Conservation (phyloP, 2,329 filamentous ascomycete species). For the Xylariaceae sp. region DNA sequence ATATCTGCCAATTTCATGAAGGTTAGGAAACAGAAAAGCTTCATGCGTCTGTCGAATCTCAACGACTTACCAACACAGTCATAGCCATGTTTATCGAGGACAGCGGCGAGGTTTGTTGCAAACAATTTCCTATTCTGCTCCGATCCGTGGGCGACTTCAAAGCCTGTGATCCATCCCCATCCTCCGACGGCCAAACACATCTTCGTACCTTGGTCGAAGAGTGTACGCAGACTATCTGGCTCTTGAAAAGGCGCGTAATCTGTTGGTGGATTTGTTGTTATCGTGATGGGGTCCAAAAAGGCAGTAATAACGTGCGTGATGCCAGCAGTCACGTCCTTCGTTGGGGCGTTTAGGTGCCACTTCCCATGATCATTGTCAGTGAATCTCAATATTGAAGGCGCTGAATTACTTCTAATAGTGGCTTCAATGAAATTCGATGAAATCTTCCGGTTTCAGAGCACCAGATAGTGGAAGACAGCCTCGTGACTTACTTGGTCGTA, state of each 20-base stretch:
- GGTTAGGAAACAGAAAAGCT: neutral
- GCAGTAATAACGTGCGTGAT: constrained; percentile 30
- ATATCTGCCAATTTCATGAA: constrained; percentile 38
- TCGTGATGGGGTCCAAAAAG: constrained; percentile 26
- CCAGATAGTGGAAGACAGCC: too few relatives aligned
- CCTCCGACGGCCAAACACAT: constrained; percentile 70
- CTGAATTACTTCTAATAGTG: too few relatives aligned
- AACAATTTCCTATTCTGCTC: constrained; percentile 51
- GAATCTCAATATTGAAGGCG: too few relatives aligned
- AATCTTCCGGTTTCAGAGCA: too few relatives aligned
- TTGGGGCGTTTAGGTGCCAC: constrained; percentile 22
- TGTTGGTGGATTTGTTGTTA: constrained; percentile 22
- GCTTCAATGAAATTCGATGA: too few relatives aligned
- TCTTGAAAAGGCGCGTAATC: constrained; percentile 24
- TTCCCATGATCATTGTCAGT: constrained; percentile 1
- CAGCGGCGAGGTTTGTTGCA: constrained; percentile 59
- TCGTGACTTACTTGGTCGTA: constrained; percentile 13
- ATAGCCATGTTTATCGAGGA: constrained; percentile 59
- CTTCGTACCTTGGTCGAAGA: constrained; percentile 52
- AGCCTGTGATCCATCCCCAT: constrained; percentile 67
- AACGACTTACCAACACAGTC: constrained; percentile 59
- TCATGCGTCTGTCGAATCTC: neutral
- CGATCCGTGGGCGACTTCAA: constrained; percentile 53
- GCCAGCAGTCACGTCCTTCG: constrained; percentile 18
- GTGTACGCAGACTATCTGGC: constrained; percentile 35